Evolutionary conservation across 1,284 basidiomycete genomes (phyloP), one percentile per base, ranked within the genome.

Genomic region (Austropuccinia psidii): DNA sequence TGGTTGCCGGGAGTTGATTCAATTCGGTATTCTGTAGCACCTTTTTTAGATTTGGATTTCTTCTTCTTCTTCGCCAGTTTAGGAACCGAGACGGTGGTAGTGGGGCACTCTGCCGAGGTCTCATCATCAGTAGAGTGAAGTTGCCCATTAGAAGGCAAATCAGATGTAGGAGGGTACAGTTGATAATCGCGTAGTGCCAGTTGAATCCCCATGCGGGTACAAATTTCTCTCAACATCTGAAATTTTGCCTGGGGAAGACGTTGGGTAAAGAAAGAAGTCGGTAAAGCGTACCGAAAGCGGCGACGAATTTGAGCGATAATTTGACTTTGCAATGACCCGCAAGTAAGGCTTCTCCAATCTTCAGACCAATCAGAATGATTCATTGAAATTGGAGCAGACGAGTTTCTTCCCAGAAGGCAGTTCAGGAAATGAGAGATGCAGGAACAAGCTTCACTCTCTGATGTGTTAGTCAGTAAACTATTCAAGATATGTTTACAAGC

Each of bases 391-490:
- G 78, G 76, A 19, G 83, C 61, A 77, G 84, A 82, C 75, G 81
- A 64, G 7, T 77, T 78, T 9, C 81, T 77, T 60, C 85, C 85
- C n/a, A 86, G 77, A 5, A 86, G 81, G 76, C 85, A 86, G 81
- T 86, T 86, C 79, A 85, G 81, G 82, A 85, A 85, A 80, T 86
- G 85, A 17, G 85, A 83, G 69, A 84, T 78, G 66, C 82, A 80
- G 66, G 75, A 77, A 3, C 82, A 78, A 58, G 80, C 78, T 74
- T 83, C 82, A 76, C 82, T 81, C 21, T 81, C 77, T 17, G 79
- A 77, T 37, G 82, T 79, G 37, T 77, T 79, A 57, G 78, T 77
- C 39, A 84, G 76, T 55, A 84, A 79, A 8, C 77, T 70, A 64
- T 83, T 83, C 27, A 86, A 80, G 64, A 84, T 78, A 77, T 84